Base-by-base conservation (phyloP, 2,329 filamentous ascomycete species). In the Apiospora kogelbergensis region DNA sequence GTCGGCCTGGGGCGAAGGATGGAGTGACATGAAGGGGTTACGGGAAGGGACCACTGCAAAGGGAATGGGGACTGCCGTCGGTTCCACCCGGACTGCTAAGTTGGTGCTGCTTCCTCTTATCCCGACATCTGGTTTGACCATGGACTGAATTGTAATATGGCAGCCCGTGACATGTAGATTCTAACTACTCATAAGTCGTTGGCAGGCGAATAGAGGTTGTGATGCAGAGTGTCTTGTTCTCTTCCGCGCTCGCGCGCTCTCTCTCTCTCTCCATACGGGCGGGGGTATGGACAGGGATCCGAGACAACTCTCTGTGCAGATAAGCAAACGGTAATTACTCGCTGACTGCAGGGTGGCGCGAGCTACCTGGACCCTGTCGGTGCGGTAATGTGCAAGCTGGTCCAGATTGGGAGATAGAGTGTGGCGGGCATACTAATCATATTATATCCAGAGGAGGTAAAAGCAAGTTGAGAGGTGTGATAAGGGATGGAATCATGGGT, bases 1-100 rank as follows among this genome's bases (percentile, higher is more conserved):
- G 69, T 68, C 68, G 68, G 68, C 66, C 71, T 70, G 37, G 68
- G 74, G 72, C 66, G 72, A 64, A 67, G 70, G 69, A 65, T 71
- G 70, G 67, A 76, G 68, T 68, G 73, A 73, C 64, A 75, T 71
- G 45, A 72, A 72, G 71, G 68, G 64, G 72, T 71, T 72, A 68
- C 22, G 71, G 71, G 67, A 70, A 70, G 69, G 68, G 71, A 69
- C 68, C 71, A 75, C 41, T 45, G 72, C 68, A 70, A 73, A 71
- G 71, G 53, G 73, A 71, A 24, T 45, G 67, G 71, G 68, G 71
- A 70, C 68, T 68, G 71, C 70, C 72, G 72, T 72, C 71, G 73
- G 70, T 68, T 71, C 72, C 69, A 73, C 72, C 71, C 72, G 71
- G 24, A 15, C 24, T 65, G 63, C 63, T 30, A 45, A 45, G 40